These are phyloP conservation scores for Cucumis sativus DNA, from an alignment of 306 rosid species.

Conservation along the genomic window Cucumber_9930_V3 NC_026657.2:12319501-12320000, in stretches of 20 bases:
- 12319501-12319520: conserved; percentile 54
- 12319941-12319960: conserved; percentile 47
- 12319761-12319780: conserved; percentile 38
- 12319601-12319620: conserved; percentile 31
- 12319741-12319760: conserved; percentile 49
- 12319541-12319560: conserved; percentile 62
- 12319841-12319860: conserved; percentile 56
- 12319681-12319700: conserved; percentile 49
- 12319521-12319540: conserved; percentile 54
- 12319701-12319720: conserved; percentile 59
- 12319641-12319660: conserved; percentile 68
- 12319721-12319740: conserved; percentile 75
- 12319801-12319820: conserved; percentile 61
- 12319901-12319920: conserved; percentile 28
- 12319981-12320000: conserved; percentile 16
- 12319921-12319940: conserved; percentile 20
- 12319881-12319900: conserved; percentile 3
- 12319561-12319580: conserved; percentile 92
- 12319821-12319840: conserved; percentile 54
- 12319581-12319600: conserved; percentile 50
- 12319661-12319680: conserved; percentile 68
- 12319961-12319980: conserved; percentile 34
- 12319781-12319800: conserved; percentile 19
- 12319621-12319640: conserved; percentile 43
- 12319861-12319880: conserved; percentile 62